Evolutionary conservation across 345 rosid genomes (phyloP).

Genomic region (Syzygium oleosum): DNA sequence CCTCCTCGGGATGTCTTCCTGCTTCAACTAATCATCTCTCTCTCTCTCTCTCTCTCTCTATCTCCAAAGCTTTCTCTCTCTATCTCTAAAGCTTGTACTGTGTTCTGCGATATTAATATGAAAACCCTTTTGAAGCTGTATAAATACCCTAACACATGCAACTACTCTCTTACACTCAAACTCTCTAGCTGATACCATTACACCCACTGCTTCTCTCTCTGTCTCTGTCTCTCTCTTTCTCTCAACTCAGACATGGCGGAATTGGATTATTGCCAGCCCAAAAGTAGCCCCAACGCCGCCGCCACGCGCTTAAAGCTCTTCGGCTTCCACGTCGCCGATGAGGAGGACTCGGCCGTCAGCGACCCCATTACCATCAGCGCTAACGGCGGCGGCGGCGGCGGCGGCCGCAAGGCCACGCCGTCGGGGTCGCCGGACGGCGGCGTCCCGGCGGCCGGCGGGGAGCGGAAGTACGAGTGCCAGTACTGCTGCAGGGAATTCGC

Average conservation of each 20-base stretch:
- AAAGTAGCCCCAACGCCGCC: conserved; percentile 11
- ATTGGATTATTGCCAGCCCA: conserved; percentile 29
- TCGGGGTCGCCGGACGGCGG: conserved; percentile 16
- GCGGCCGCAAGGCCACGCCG: conserved; percentile 1
- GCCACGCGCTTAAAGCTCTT: conserved; percentile 69
- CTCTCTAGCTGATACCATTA: conserved; percentile 7
- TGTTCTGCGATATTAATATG: conserved; percentile 23
- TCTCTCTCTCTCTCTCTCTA: background rate
- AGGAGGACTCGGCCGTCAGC: conserved; percentile 32
- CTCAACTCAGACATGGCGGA: conserved; percentile 3
- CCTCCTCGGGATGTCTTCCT: background rate
- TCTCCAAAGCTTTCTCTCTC: background rate
- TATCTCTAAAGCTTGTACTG: background rate
- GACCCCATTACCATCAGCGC: background rate
- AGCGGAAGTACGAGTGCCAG: conserved; percentile 79
- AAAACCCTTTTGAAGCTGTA: background rate
- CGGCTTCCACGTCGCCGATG: conserved; percentile 73
- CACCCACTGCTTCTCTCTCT: background rate
- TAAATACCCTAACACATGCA: conserved; percentile 15
- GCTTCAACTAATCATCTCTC: background rate
- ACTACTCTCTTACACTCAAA: conserved; percentile 5
- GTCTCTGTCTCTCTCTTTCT: conserved; percentile 2
- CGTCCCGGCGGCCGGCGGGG: conserved; percentile 8
- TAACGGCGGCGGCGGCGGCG: background rate
- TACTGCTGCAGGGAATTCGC: conserved; percentile 73